Evolutionary conservation across 2,329 filamentous ascomycete species (phyloP).

Genomic region (Chaetomium strumarium): DNA sequence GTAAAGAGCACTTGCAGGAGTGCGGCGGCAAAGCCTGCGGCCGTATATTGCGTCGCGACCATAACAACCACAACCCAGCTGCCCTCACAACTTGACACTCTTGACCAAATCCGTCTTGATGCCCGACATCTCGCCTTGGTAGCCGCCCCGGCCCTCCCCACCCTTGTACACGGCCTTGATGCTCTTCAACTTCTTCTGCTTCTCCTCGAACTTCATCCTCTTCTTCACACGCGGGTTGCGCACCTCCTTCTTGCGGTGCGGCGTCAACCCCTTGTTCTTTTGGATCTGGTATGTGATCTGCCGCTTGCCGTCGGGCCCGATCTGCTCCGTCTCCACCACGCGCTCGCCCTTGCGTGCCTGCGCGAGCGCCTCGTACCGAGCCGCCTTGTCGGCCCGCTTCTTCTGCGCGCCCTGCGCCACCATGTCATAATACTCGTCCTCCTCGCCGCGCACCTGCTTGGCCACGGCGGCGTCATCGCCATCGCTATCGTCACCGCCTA

Average conservation of each 20-base stretch:
- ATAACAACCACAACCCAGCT: conserved; percentile 25
- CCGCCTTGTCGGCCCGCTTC: conserved; percentile 68
- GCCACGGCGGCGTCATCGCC: conserved; percentile 56
- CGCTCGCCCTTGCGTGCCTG: conserved; percentile 59
- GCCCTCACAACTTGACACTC: conserved; percentile 72
- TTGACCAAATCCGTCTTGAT: conserved; percentile 92
- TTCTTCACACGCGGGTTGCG: conserved; percentile 97
- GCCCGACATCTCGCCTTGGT: conserved; percentile 87
- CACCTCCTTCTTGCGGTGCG: conserved; percentile 87
- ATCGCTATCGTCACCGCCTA: conserved; percentile 61
- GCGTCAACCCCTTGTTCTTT: conserved; percentile 94
- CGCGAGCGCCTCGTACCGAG: conserved; percentile 49
- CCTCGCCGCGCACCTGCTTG: conserved; percentile 46
- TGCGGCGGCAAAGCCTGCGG: neutral
- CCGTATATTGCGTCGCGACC: neutral
- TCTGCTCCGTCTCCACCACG: conserved; percentile 58
- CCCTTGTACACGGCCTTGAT: conserved; percentile 83
- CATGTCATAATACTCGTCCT: conserved; percentile 84
- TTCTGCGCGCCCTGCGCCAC: conserved; percentile 62
- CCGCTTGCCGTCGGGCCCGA: conserved; percentile 81
- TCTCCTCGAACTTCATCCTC: conserved; percentile 90
- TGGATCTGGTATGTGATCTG: conserved; percentile 90
- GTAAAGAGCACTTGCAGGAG: neutral
- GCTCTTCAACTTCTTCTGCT: conserved; percentile 92
- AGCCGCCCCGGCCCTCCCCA: conserved; percentile 76